Evolutionary conservation across 164 flowering plant genomes (phyloP), one percentile per base, ranked within the genome.

Genomic region (Aristolochia contorta): DNA sequence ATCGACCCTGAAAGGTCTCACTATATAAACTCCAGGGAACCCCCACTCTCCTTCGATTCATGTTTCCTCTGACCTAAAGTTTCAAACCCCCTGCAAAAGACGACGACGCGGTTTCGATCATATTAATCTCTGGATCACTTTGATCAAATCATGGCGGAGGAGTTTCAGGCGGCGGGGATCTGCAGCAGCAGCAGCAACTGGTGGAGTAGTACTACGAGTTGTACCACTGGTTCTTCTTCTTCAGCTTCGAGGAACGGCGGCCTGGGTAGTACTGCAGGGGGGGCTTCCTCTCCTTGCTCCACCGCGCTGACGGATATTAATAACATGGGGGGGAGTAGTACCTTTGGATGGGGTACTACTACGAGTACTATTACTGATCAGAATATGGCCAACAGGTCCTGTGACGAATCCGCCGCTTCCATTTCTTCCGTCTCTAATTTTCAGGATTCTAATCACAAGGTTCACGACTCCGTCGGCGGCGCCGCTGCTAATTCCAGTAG

Each of bases 81-180:
- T n/a, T n/a, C n/a, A n/a, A n/a, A n/a, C n/a, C n/a, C n/a, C n/a
- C n/a, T n/a, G n/a, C n/a, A n/a, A n/a, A n/a, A n/a, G n/a, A n/a
- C n/a, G n/a, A n/a, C 22, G 22, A 14, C 20, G 24, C 54, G 54
- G 3, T 1, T 18, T n/a, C 23, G 56, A 13, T 32, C 19, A n/a
- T n/a, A n/a, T n/a, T n/a, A n/a, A n/a, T n/a, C n/a, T n/a, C n/a
- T n/a, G n/a, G n/a, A n/a, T n/a, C n/a, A n/a, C n/a, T n/a, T n/a
- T n/a, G n/a, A n/a, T n/a, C n/a, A n/a, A n/a, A 56, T 45, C 68
- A 65, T 65, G 68, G 68, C 68, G 15, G 63, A 65, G 8, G 63
- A 65, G 10, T 37, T 65, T 32, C 68, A 65, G 37, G 51, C 54
- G 14, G 68, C 54, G 14, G 68, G 68, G 21, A 59, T 65, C 15